These are phyloP conservation scores for Periconia macrospinosa DNA, from an alignment of 2,329 filamentous ascomycete genomes.

Conservation along the genomic window DNA sequence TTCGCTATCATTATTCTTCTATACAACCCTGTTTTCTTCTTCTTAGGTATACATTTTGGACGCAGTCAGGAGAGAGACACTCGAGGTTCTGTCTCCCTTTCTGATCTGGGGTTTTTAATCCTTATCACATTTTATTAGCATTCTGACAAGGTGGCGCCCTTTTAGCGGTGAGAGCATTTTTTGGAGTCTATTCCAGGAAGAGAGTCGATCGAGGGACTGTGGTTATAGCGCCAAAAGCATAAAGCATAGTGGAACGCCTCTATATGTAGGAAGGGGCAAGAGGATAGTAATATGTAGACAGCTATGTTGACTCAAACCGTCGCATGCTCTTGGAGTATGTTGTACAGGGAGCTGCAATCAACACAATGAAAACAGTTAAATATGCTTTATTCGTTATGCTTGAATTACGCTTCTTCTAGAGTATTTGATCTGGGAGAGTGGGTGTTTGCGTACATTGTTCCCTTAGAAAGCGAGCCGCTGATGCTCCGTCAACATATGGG, in stretches of 20 bases:
- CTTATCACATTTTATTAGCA: not conserved
- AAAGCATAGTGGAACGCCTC: too few relatives aligned
- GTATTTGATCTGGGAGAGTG: too few relatives aligned
- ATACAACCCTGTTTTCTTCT: constrained; percentile 13
- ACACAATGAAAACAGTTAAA: too few relatives aligned
- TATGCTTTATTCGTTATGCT: too few relatives aligned
- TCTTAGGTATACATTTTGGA: constrained; percentile 4
- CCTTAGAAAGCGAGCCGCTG: too few relatives aligned
- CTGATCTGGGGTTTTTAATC: not conserved
- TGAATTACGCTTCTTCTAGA: too few relatives aligned
- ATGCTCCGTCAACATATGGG: too few relatives aligned
- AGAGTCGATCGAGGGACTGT: not conserved
- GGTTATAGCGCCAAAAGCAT: too few relatives aligned
- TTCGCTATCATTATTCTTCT: constrained; percentile 18
- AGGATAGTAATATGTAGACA: not conserved
- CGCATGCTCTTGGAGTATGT: not conserved
- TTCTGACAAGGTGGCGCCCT: too few relatives aligned
- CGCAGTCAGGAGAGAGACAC: not conserved
- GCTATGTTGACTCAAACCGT: not conserved
- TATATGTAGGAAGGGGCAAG: not conserved
- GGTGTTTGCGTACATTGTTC: too few relatives aligned
- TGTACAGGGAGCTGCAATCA: too few relatives aligned
- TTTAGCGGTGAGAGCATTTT: not conserved
- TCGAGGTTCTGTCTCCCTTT: not conserved
- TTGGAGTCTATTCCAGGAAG: not conserved